These are phyloP conservation scores for Yamadazyma philogaea DNA, from an alignment of 805 yeast genomes.

Conservation along the genomic window DNA sequence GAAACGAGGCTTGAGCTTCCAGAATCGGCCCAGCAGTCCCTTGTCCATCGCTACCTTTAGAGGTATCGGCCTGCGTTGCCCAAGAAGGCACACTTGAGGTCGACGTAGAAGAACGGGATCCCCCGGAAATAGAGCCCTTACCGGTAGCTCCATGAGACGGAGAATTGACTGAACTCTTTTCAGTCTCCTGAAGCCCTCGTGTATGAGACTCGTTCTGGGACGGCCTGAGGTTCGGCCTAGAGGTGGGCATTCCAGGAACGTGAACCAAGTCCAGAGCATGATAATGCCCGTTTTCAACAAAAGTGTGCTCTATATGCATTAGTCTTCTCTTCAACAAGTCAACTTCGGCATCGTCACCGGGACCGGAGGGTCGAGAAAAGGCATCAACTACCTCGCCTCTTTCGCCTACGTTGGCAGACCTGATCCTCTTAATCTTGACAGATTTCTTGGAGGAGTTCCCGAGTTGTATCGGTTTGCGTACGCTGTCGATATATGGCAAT, in stretches of 20 bases:
- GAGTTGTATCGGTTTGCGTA: slow-evolving; percentile 15
- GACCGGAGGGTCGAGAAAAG: too few relatives aligned
- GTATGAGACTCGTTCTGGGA: too few relatives aligned
- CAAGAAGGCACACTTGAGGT: neutral
- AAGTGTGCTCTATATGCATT: slow-evolving; percentile 3
- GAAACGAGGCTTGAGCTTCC: neutral
- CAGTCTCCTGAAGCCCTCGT: too few relatives aligned
- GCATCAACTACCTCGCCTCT: too few relatives aligned
- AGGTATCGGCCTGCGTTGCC: neutral
- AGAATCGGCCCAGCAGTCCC: neutral
- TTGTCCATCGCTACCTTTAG: neutral
- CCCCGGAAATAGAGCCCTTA: neutral
- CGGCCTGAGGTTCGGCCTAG: too few relatives aligned
- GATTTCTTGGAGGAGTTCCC: too few relatives aligned
- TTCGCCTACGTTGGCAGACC: too few relatives aligned
- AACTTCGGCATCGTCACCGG: neutral
- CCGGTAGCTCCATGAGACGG: too few relatives aligned
- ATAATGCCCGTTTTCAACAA: neutral
- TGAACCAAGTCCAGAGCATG: too few relatives aligned
- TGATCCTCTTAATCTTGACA: too few relatives aligned
- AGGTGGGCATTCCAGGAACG: too few relatives aligned
- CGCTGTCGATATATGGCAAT: slow-evolving; percentile 14
- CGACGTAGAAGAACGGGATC: neutral
- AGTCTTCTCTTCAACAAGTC: slow-evolving; percentile 6
- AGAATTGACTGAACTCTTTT: too few relatives aligned